Percentiles rank a stretch among this genome's conserved stretches.
These are phyloP conservation scores for Hortaea werneckii DNA, from an alignment of 2,329 filamentous ascomycete genomes.

Conservation along the genomic window DNA sequence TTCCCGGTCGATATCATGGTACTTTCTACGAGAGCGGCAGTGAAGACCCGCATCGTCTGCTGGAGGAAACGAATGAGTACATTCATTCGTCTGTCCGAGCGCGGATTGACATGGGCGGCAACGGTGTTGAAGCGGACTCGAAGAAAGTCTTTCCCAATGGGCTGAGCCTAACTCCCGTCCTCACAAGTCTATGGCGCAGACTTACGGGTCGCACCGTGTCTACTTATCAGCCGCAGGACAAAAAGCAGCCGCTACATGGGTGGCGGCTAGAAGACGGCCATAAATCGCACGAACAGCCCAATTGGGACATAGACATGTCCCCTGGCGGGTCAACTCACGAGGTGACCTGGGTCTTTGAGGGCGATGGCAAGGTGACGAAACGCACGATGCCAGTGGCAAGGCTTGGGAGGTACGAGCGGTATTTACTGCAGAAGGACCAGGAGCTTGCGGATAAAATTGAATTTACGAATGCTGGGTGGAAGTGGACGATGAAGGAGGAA, in stretches of 20 bases:
- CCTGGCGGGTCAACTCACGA: conserved; percentile 9
- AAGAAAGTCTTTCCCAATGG: conserved; percentile 9
- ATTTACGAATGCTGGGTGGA: conserved; percentile 9
- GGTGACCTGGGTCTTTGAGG: conserved; percentile 19
- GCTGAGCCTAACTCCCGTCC: conserved; percentile 11
- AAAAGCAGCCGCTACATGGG: conserved; percentile 19
- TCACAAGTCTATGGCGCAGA: conserved; percentile 9
- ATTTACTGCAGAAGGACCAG: conserved; percentile 9
- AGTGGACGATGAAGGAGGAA: conserved; percentile 2
- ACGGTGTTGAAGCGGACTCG: conserved; percentile 19
- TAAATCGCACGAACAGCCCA: conserved; percentile 10
- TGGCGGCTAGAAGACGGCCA: conserved; percentile 25
- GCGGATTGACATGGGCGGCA: conserved; percentile 24
- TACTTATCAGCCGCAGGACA: conserved; percentile 15
- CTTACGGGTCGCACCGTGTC: conserved; percentile 4
- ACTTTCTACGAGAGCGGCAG: conserved; percentile 20
- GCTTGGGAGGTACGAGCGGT: conserved; percentile 10
- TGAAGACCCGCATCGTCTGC: conserved; percentile 9
- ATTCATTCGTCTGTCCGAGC: conserved; percentile 27
- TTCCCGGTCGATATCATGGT: conserved; percentile 22
- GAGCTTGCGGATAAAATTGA: conserved; percentile 6
- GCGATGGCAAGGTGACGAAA: conserved; percentile 4
- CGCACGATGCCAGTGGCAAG: conserved; percentile 16
- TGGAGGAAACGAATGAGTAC: conserved; percentile 24
- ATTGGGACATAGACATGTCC: conserved; percentile 14